Conservation (phyloP, 352 stramenopile species). For the Globisporangium paroecandrum region DNA sequence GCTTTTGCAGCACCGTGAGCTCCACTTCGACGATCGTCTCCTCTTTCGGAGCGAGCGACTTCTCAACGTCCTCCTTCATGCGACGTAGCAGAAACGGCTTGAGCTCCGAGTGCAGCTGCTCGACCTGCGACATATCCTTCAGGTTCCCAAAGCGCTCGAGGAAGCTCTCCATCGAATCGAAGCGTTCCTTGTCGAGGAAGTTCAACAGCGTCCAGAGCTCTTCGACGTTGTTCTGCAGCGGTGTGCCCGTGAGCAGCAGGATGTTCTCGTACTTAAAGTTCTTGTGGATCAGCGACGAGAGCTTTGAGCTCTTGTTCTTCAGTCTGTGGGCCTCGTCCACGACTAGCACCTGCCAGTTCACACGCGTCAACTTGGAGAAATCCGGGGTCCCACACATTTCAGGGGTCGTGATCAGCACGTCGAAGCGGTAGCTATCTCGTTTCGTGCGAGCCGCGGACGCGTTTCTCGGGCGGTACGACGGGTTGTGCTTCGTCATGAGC, state of each 20-base stretch:
- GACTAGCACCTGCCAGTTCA: conserved; percentile 94
- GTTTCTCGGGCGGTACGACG: not conserved
- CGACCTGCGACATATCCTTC: conserved; percentile 80
- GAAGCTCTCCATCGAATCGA: conserved; percentile 92
- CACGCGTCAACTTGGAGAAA: conserved; percentile 90
- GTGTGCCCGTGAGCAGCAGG: conserved; percentile 89
- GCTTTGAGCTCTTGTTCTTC: conserved; percentile 97
- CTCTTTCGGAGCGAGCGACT: conserved; percentile 84
- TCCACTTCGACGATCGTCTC: conserved; percentile 92
- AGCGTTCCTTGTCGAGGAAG: conserved; percentile 95
- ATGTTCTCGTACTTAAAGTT: conserved; percentile 82
- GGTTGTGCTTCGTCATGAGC: conserved; percentile 19
- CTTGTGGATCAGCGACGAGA: conserved; percentile 82
- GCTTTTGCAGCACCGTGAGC: conserved; percentile 87
- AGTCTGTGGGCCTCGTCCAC: conserved; percentile 99
- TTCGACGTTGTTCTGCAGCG: conserved; percentile 89
- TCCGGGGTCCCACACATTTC: conserved; percentile 96
- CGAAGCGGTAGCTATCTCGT: conserved; percentile 90
- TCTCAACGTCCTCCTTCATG: conserved; percentile 91
- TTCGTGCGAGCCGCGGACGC: conserved; percentile 29
- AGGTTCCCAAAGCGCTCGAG: conserved; percentile 94
- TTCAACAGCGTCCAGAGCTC: conserved; percentile 98
- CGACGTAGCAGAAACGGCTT: conserved; percentile 82
- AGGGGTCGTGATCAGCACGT: conserved; percentile 99
- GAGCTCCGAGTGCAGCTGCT: conserved; percentile 84